These are phyloP conservation scores for Fusarium robinianum DNA, from an alignment of 2,329 filamentous ascomycete genomes.

Conservation along the genomic window DNA sequence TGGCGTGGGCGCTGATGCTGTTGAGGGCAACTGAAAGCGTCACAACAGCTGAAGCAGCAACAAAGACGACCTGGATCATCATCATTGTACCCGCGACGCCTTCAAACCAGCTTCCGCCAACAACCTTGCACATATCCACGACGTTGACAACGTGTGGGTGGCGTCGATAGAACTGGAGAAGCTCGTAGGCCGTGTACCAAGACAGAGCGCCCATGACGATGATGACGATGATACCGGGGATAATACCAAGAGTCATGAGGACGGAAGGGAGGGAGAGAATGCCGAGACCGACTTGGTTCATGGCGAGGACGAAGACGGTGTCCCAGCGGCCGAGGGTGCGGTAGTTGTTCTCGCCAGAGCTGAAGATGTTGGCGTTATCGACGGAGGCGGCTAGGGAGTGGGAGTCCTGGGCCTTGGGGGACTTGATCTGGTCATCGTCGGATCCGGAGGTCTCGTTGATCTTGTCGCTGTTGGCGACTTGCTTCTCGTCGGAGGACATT, in stretches of 20 bases:
- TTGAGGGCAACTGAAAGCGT: slow-evolving; percentile 27
- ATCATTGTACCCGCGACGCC: slow-evolving; percentile 21
- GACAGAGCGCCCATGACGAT: slow-evolving; percentile 66
- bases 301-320: slow-evolving; percentile 31
- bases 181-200: slow-evolving; percentile 54
- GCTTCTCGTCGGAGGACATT: too few species aligned
- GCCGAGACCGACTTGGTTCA: slow-evolving; percentile 36
- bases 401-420: slow-evolving; percentile 20
- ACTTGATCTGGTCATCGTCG: too few species aligned
- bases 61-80: slow-evolving; percentile 29
- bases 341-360: slow-evolving; percentile 31
- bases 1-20: slow-evolving; percentile 20
- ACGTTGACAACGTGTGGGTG: slow-evolving; percentile 71
- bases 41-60: slow-evolving; percentile 25
- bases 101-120: slow-evolving; percentile 39
- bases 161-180: slow-evolving; percentile 67
- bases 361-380: slow-evolving; percentile 29
- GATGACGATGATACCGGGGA: slow-evolving; percentile 70
- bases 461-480: too few species aligned
- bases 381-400: slow-evolving; percentile 18
- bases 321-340: slow-evolving; percentile 32
- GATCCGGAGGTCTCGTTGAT: too few species aligned
- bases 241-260: slow-evolving; percentile 67
- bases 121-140: slow-evolving; percentile 65
- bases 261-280: slow-evolving; percentile 71